Base-by-base conservation (phyloP, 139 green algal genomes). In the Asterochloris erici region DNA sequence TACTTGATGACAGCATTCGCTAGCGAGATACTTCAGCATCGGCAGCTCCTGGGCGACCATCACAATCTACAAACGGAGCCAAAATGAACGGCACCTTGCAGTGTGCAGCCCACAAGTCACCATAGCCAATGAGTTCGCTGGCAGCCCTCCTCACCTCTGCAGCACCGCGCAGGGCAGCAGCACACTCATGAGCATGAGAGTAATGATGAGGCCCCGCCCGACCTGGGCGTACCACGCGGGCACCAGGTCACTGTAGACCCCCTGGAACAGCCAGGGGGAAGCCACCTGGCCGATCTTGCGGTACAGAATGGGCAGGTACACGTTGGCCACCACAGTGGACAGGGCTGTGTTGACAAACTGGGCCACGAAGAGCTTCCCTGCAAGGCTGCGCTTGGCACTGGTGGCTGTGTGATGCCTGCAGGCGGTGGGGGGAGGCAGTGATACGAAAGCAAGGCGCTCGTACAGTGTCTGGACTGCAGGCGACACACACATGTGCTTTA, bases 261-360 rank as follows among this genome's bases (percentile, higher is more conserved):
- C 77, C 77, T 81, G 77, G 61, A 81, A 60, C 71, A 47, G n/a
- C 0, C n/a, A 77, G 1, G 38, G 15, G 23, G 38, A 54, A 38
- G 71, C 19, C 19, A 77, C 26, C 6, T 29, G 23, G 71, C 19
- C 24, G n/a, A 77, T 19, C 19, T 19, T 19, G n/a, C 23, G 63
- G 68, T 60, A 68, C 26, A 89, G 77, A 63, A 83, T 75, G 10
- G 90, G 90, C 73, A 93, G 81, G 82, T 90, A 86, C 21, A 82
- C 78, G 82, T 91, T 92, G 29, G 89, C 87, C 19, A 94, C 82
- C 70, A 94, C 78, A 71, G 84, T 90, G 66, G 83, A 91, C 47
- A 91, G 77, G 38, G 88, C 88, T 14, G 86, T 90, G 82, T 85
- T 91, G 16, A 85, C 74, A 63, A 89, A 86, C 80, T 89, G 86